Evolutionary conservation across 768 basidiomycete genomes (phyloP).

Genomic region (Boletus rubropictus): DNA sequence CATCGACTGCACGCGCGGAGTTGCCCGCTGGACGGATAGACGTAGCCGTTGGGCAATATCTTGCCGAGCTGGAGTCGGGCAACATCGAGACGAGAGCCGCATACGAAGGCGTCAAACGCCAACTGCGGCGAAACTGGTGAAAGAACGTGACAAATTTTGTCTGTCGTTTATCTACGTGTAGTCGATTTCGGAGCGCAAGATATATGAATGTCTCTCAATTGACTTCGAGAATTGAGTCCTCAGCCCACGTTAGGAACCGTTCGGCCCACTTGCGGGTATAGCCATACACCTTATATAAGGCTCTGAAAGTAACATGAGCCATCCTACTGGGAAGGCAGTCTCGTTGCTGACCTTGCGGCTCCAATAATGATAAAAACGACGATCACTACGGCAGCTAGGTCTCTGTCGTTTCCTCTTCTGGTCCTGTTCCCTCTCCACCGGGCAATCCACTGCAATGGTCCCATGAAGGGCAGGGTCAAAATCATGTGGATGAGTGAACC

Average conservation of each 20-base stretch:
- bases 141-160: conserved; percentile 14
- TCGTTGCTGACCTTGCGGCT: conserved; percentile 46
- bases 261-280: conserved; percentile 56
- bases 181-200: conserved; percentile 9
- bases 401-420: conserved; percentile 48
- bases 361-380: conserved; percentile 57
- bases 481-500: conserved; percentile 72
- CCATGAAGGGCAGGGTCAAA: conserved; percentile 55
- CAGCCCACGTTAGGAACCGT: conserved; percentile 60
- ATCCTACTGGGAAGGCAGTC: conserved; percentile 1
- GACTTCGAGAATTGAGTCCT: conserved; percentile 79
- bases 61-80: conserved; percentile 59
- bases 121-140: conserved; percentile 68
- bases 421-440: conserved; percentile 56
- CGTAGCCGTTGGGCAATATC: conserved; percentile 65
- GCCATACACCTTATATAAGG: conserved; percentile 63
- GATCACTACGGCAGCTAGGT: conserved; percentile 62
- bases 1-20: conserved; percentile 54
- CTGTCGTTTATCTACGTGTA: conserved; percentile 14
- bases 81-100: conserved; percentile 55
- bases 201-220: conserved; percentile 30
- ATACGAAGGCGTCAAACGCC: conserved; percentile 69
- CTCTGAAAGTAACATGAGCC: conserved; percentile 37
- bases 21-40: conserved; percentile 79
- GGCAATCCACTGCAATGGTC: conserved; percentile 65